Evolutionary conservation across 2,329 filamentous ascomycete species (phyloP).

Genomic region (Pseudogymnoascus sp.): DNA sequence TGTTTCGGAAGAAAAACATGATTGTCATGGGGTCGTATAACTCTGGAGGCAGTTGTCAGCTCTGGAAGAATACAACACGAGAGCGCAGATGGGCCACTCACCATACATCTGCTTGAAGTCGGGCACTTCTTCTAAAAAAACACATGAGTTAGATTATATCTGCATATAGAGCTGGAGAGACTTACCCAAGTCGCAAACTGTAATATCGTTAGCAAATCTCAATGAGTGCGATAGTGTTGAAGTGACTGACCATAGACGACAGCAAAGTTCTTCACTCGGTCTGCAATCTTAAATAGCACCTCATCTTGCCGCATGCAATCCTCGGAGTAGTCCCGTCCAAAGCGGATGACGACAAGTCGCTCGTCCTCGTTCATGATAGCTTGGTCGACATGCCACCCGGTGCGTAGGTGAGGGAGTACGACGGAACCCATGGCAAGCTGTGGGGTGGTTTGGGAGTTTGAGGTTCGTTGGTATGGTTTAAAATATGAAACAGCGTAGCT

Average conservation of each 20-base stretch:
- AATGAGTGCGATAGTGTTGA: neutral
- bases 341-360: conserved; percentile 85
- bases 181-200: conserved; percentile 63
- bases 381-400: conserved; percentile 97
- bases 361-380: conserved; percentile 86
- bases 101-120: conserved; percentile 96
- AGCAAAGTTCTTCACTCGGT: conserved; percentile 87
- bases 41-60: conserved; percentile 31
- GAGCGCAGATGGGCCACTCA: conserved; percentile 27
- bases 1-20: conserved; percentile 98
- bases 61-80: neutral
- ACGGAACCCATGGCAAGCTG: conserved; percentile 55
- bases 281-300: conserved; percentile 87
- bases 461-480: neutral
- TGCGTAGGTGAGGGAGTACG: conserved; percentile 80
- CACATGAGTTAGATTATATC: neutral
- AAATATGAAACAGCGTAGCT: neutral
- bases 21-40: conserved; percentile 87
- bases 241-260: conserved; percentile 59
- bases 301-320: conserved; percentile 83
- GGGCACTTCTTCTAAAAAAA: conserved; percentile 58
- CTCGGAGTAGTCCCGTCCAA: conserved; percentile 76
- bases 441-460: neutral
- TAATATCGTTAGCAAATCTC: neutral
- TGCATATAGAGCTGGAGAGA: neutral